A percentile compares a stretch with the other conserved stretches of the same genome.
Evolutionary conservation across 257 asterid genomes (phyloP).

Genomic region (Misopates orontium): DNA sequence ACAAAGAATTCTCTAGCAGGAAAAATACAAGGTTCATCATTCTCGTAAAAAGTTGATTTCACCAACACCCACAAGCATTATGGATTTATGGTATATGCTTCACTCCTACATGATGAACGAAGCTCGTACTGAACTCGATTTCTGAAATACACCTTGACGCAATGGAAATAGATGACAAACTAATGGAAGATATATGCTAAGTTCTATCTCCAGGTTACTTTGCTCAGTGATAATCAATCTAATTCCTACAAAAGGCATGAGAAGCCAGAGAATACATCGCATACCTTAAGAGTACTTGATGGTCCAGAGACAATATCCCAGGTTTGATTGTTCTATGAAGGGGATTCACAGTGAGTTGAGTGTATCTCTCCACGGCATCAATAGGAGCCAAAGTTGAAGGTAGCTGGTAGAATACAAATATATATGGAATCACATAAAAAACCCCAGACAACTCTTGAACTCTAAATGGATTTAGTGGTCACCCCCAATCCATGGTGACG

Average conservation of each 20-base stretch:
- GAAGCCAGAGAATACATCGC: constrained; percentile 12
- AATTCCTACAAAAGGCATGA: background rate
- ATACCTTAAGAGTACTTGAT: constrained; percentile 73
- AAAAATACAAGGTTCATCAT: constrained; percentile 9
- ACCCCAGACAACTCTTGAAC: background rate
- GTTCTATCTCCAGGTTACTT: constrained; percentile 1
- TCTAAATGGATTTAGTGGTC: constrained; percentile 11
- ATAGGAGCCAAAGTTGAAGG: constrained; percentile 73
- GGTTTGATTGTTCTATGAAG: constrained; percentile 95
- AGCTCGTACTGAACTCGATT: too few species aligned
- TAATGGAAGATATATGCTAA: too few species aligned
- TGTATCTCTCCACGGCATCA: too few species aligned
- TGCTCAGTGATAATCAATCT: background rate
- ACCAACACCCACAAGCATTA: background rate
- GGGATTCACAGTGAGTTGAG: too few species aligned
- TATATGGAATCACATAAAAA: constrained; percentile 9
- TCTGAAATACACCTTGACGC: constrained; percentile 8
- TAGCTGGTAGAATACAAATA: constrained; percentile 38
- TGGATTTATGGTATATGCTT: too few species aligned
- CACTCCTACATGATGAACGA: background rate
- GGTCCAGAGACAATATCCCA: constrained; percentile 88
- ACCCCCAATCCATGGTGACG: too few species aligned
- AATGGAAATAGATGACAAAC: too few species aligned
- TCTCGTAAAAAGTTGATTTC: background rate
- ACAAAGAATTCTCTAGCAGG: background rate